Percentiles rank a stretch among this genome's conserved stretches.
Evolutionary conservation across 2,329 filamentous ascomycete species (phyloP).

Genomic region (Aspergillus quadricinctus): DNA sequence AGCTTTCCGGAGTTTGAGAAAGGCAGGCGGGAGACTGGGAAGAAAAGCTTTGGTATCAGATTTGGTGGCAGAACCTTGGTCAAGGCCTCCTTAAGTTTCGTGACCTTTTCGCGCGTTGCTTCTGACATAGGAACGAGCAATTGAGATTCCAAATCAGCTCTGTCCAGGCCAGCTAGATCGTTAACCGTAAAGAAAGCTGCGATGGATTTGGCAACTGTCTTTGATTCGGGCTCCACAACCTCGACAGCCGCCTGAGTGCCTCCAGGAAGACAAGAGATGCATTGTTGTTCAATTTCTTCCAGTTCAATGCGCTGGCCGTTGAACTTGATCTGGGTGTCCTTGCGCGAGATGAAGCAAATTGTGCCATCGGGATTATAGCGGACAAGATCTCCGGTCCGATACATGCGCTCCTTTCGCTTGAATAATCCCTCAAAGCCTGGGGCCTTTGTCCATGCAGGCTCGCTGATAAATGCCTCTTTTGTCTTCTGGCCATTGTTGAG

Average conservation of each 20-base stretch:
- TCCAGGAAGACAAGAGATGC: conserved; percentile 31
- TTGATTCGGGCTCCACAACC: conserved; percentile 31
- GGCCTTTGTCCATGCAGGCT: conserved; percentile 29
- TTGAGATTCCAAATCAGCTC: neutral
- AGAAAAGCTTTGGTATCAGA: conserved; percentile 43
- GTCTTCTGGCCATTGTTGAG: conserved; percentile 35
- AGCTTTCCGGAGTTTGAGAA: conserved; percentile 42
- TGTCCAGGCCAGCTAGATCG: conserved; percentile 1
- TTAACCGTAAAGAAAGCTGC: conserved; percentile 32
- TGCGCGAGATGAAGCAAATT: conserved; percentile 31
- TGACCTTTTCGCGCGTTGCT: conserved; percentile 18
- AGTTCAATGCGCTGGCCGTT: conserved; percentile 45
- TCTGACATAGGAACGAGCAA: conserved; percentile 25
- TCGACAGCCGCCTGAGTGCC: conserved; percentile 43
- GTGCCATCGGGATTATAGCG: conserved; percentile 33
- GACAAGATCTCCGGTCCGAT: conserved; percentile 37
- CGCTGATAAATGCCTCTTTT: conserved; percentile 29
- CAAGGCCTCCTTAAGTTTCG: conserved; percentile 23
- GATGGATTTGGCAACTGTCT: conserved; percentile 27
- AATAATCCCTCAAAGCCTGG: conserved; percentile 18
- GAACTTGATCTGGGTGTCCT: conserved; percentile 36
- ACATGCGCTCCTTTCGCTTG: conserved; percentile 28
- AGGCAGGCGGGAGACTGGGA: conserved; percentile 39
- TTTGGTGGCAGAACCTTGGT: conserved; percentile 33
- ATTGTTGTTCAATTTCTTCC: conserved; percentile 44